Conservation (phyloP, 2,329 filamentous ascomycete genomes). For the Chaetothyriales sp. region DNA sequence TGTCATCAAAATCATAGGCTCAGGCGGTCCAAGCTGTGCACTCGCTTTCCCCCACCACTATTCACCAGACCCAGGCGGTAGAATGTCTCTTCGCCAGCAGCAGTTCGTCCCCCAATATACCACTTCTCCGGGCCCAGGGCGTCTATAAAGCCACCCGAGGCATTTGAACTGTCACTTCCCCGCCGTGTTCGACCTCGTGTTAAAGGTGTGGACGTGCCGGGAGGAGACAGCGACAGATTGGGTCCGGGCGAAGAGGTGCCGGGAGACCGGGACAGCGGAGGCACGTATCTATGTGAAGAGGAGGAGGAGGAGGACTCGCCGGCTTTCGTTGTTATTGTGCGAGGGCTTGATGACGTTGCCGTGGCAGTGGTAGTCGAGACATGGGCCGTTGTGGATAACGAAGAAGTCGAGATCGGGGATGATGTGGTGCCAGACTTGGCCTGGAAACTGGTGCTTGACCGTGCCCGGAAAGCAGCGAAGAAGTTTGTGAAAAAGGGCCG, state of each 20-base stretch:
- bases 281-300: constrained; percentile 12
- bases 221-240: constrained; percentile 25
- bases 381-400: constrained; percentile 23
- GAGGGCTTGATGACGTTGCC: constrained; percentile 27
- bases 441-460: constrained; percentile 40
- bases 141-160: constrained; percentile 34
- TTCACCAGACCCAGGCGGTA: constrained; percentile 35
- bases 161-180: constrained; percentile 33
- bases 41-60: constrained; percentile 27
- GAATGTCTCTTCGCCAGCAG: constrained; percentile 33
- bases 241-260: constrained; percentile 16
- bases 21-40: constrained; percentile 35
- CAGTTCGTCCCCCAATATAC: constrained; percentile 36
- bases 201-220: constrained; percentile 19
- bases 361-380: constrained; percentile 24
- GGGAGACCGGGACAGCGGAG: constrained; percentile 12
- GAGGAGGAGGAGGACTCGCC: constrained; percentile 16
- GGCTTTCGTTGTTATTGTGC: constrained; percentile 35
- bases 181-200: constrained; percentile 26
- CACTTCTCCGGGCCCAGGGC: constrained; percentile 34
- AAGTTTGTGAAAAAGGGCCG: constrained; percentile 52
- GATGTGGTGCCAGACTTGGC: constrained; percentile 32
- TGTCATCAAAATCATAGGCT: constrained; percentile 25
- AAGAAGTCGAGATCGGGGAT: constrained; percentile 18
- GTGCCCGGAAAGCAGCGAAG: constrained; percentile 51